phyloP scores from a whole-genome alignment of 495 filamentous ascomycete species.

The Hypomontagnella submonticulosa region DNA sequence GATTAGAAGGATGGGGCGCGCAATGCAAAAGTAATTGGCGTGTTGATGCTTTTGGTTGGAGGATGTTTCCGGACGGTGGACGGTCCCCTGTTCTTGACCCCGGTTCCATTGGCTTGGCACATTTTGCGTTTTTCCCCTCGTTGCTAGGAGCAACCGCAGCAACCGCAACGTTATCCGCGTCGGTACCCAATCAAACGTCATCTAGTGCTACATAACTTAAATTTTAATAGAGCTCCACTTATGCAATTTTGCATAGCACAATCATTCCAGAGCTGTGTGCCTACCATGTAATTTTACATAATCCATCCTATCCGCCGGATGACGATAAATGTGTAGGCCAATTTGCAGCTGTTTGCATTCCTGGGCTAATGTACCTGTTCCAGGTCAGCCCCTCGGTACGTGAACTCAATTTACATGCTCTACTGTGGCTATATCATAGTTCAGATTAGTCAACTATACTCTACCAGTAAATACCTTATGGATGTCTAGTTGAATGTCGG shows the following conservation, averaged over 20 bases:
- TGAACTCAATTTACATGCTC: no score
- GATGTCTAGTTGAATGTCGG: neutral
- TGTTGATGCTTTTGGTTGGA: constrained; percentile 28
- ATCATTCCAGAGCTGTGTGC: neutral
- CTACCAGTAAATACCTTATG: neutral
- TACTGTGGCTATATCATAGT: no score
- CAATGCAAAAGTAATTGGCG: constrained; percentile 43
- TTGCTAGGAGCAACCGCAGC: constrained; percentile 42
- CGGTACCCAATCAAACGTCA: constrained; percentile 36
- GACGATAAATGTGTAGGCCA: no score
- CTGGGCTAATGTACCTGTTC: no score
- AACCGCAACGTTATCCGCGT: constrained; percentile 3
- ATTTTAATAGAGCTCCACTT: neutral
- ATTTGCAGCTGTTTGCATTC: no score
- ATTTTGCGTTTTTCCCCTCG: constrained; percentile 34
- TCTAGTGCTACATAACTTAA: neutral
- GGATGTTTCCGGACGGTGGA: constrained; percentile 22
- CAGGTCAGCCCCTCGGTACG: no score
- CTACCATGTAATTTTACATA: no score
- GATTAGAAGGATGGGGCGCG: constrained; percentile 42
- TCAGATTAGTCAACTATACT: neutral
- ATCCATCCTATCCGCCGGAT: no score
- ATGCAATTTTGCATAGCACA: neutral
- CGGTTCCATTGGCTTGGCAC: constrained; percentile 33
- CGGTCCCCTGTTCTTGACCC: neutral